Evolutionary conservation across 2,329 filamentous ascomycete species (phyloP).

Genomic region (Lasiodiplodia citricola): DNA sequence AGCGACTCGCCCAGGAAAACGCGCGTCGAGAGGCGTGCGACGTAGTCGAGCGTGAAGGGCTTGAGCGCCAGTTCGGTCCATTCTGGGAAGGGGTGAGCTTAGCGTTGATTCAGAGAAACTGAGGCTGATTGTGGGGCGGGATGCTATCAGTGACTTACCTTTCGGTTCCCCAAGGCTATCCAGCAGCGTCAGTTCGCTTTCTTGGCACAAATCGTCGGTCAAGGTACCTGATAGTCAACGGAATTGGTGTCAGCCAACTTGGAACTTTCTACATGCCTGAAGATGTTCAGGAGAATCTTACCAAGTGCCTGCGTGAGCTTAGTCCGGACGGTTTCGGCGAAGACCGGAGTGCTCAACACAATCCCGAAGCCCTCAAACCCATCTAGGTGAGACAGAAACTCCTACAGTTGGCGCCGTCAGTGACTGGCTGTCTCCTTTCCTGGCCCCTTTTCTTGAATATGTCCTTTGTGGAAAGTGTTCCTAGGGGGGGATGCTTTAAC

Average conservation of each 20-base stretch:
- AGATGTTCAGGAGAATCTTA: background rate
- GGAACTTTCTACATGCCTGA: background rate
- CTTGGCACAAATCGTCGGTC: background rate
- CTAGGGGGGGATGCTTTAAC: background rate
- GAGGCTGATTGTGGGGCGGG: background rate
- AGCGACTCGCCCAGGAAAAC: constrained; percentile 47
- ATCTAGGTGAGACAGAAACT: background rate
- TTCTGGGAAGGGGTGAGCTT: constrained; percentile 7
- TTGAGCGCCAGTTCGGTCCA: constrained; percentile 31
- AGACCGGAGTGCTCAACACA: background rate
- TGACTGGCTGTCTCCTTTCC: background rate
- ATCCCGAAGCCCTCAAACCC: background rate
- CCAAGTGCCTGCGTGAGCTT: constrained; percentile 14
- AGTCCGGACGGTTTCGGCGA: background rate
- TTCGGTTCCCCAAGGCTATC: background rate
- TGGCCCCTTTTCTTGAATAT: background rate
- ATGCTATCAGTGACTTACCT: background rate
- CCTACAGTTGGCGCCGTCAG: background rate
- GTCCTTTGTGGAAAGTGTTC: background rate
- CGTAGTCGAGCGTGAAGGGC: constrained; percentile 37
- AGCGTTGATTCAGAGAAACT: no score
- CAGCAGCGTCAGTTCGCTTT: background rate
- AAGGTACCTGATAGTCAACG: background rate
- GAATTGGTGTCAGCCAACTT: background rate
- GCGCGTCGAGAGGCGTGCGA: constrained; percentile 48